Percentiles rank a stretch among this genome's conserved stretches.
These are phyloP conservation scores for Coelastrella sp. DNA, from an alignment of 139 green algal genomes.

Conservation along the genomic window DNA sequence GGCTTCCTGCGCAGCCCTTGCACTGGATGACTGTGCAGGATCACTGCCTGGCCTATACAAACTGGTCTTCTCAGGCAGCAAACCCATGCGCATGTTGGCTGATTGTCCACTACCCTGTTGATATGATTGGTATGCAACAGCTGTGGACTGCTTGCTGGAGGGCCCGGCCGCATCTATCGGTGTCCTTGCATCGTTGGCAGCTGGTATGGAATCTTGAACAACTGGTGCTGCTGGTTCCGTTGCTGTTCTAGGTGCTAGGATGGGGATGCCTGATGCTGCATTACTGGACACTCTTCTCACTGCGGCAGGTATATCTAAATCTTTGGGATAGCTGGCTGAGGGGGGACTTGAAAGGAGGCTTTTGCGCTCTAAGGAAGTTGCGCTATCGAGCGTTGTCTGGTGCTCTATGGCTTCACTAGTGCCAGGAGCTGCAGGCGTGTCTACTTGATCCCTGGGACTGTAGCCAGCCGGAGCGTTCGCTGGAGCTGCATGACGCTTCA, in stretches of 20 bases:
- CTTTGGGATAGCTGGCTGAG: background rate
- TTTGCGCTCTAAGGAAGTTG: background rate
- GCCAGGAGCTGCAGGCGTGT: background rate
- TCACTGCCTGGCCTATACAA: background rate
- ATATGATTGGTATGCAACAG: background rate
- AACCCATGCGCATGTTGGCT: background rate
- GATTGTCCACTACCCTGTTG: background rate
- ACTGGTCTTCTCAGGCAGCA: background rate
- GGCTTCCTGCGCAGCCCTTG: background rate
- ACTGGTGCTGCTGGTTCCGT: too few species aligned
- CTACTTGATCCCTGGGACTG: background rate
- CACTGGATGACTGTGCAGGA: background rate
- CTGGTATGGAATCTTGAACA: background rate
- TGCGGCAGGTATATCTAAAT: background rate
- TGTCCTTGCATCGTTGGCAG: background rate
- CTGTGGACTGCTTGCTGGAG: background rate
- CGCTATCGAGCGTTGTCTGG: background rate
- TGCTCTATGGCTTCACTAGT: background rate
- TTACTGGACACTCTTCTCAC: background rate
- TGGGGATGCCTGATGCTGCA: background rate
- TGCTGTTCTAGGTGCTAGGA: background rate
- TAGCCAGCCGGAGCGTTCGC: background rate
- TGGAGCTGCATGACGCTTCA: background rate
- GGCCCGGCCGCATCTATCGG: background rate
- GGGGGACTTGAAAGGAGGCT: background rate